Evolutionary conservation across 768 basidiomycete genomes (phyloP).

Genomic region (Xerocomellus chrysenteron): DNA sequence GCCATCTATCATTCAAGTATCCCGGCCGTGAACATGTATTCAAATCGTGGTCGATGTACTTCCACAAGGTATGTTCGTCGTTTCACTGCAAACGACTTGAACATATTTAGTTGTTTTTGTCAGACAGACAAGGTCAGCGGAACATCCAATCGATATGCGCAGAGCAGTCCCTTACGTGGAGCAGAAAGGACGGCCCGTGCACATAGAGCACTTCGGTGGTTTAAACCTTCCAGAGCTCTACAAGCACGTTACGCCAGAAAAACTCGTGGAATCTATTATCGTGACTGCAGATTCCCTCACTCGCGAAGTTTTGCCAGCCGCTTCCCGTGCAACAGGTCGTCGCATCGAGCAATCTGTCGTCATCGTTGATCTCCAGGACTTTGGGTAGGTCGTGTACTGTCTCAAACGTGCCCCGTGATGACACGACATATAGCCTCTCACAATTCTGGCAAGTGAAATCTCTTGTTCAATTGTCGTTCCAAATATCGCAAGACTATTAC

Average conservation of each 20-base stretch:
- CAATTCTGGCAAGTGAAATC: slow-evolving; percentile 79
- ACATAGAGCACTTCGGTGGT: slow-evolving; percentile 62
- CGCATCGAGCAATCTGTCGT: slow-evolving; percentile 54
- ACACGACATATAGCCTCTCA: slow-evolving; percentile 42
- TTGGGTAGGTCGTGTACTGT: slow-evolving; percentile 46
- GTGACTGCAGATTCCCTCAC: slow-evolving; percentile 65
- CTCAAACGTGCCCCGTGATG: background rate
- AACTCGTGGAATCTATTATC: slow-evolving; percentile 61
- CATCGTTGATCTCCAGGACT: slow-evolving; percentile 69
- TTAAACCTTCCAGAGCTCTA: slow-evolving; percentile 59
- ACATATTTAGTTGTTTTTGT: background rate
- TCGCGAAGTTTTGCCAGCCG: slow-evolving; percentile 67
- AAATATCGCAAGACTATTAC: slow-evolving; percentile 76
- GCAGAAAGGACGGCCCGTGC: slow-evolving; percentile 70
- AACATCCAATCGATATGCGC: background rate
- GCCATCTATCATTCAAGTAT: slow-evolving; percentile 43
- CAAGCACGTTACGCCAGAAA: slow-evolving; percentile 55
- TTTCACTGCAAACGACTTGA: background rate
- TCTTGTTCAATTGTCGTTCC: slow-evolving; percentile 60
- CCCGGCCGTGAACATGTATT: slow-evolving; percentile 68
- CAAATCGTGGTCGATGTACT: slow-evolving; percentile 76
- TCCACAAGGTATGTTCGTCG: slow-evolving; percentile 57
- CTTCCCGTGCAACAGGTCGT: slow-evolving; percentile 53
- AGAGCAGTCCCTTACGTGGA: background rate
- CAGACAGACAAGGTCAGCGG: slow-evolving; percentile 66